These are phyloP conservation scores for Colletotrichum sp. DNA, from an alignment of 2,329 filamentous ascomycete species.

Conservation along the genomic window DNA sequence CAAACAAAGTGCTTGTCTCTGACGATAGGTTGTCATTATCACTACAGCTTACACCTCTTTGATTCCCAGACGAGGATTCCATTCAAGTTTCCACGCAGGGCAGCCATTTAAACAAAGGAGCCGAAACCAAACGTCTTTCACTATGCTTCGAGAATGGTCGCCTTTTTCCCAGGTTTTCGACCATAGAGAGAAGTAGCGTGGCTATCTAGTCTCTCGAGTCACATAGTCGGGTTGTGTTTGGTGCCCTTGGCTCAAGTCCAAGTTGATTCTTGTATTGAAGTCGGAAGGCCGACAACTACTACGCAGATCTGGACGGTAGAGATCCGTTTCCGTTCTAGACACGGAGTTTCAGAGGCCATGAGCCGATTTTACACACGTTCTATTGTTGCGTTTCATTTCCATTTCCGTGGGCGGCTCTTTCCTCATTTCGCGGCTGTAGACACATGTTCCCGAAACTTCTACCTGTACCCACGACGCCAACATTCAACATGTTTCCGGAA, in stretches of 20 bases:
- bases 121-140: not conserved
- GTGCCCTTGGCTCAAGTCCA: not conserved
- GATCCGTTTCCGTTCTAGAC: not conserved
- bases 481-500: not conserved
- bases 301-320: not conserved
- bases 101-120: not conserved
- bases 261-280: not conserved
- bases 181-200: not conserved
- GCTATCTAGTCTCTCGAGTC: not conserved
- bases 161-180: not conserved
- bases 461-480: not conserved
- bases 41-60: not conserved
- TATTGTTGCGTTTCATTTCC: not conserved
- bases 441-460: not conserved
- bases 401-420: not conserved
- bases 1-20: not conserved
- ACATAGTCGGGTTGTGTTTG: not conserved
- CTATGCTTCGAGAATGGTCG: not conserved
- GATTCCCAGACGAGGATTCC: not conserved
- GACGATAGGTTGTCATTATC: not conserved
- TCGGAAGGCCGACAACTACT: not conserved
- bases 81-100: not conserved
- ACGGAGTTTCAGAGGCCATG: not conserved
- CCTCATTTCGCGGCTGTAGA: not conserved
- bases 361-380: not conserved